These are phyloP conservation scores for Lachancea fermentati DNA, from an alignment of 805 yeast genomes.

Conservation along the genomic window DNA sequence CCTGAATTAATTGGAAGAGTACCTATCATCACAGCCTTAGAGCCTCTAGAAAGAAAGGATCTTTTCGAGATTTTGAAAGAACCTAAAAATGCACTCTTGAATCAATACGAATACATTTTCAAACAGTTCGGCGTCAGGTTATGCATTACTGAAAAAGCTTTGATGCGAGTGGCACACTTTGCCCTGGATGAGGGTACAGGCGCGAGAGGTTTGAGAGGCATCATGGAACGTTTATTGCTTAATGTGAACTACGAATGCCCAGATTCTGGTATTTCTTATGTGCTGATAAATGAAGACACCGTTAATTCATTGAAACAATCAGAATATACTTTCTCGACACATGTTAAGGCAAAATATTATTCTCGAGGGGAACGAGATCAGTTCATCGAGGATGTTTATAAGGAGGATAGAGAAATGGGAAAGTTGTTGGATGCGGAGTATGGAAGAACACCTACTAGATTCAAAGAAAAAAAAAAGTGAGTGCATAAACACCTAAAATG, in stretches of 20 bases:
- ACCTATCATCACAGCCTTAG: slow-evolving; percentile 47
- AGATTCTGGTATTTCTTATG: slow-evolving; percentile 48
- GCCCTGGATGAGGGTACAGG: slow-evolving; percentile 53
- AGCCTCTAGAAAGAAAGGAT: slow-evolving; percentile 41
- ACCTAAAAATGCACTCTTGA: slow-evolving; percentile 50
- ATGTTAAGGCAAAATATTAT: slow-evolving; percentile 40
- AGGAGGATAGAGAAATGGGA: slow-evolving; percentile 39
- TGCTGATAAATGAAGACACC: slow-evolving; percentile 41
- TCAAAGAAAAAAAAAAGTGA: slow-evolving; percentile 10
- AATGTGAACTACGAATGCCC: slow-evolving; percentile 56
- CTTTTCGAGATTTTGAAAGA: slow-evolving; percentile 46
- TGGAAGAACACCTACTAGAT: slow-evolving; percentile 21
- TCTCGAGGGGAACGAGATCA: slow-evolving; percentile 39
- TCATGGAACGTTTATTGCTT: slow-evolving; percentile 46
- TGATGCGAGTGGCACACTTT: slow-evolving; percentile 41
- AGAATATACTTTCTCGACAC: slow-evolving; percentile 28
- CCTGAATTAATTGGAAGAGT: slow-evolving; percentile 58
- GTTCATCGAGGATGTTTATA: slow-evolving; percentile 37
- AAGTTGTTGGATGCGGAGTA: slow-evolving; percentile 32
- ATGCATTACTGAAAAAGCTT: slow-evolving; percentile 44
- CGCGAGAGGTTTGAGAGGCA: slow-evolving; percentile 53
- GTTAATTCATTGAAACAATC: slow-evolving; percentile 36
- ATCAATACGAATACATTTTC: slow-evolving; percentile 50
- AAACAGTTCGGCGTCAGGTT: slow-evolving; percentile 47
- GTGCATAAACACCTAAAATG: background rate